Percentiles rank a stretch among this genome's conserved stretches.
Conservation (phyloP, 2,329 filamentous ascomycete species). For the Ophiocordyceps robertsii region DNA sequence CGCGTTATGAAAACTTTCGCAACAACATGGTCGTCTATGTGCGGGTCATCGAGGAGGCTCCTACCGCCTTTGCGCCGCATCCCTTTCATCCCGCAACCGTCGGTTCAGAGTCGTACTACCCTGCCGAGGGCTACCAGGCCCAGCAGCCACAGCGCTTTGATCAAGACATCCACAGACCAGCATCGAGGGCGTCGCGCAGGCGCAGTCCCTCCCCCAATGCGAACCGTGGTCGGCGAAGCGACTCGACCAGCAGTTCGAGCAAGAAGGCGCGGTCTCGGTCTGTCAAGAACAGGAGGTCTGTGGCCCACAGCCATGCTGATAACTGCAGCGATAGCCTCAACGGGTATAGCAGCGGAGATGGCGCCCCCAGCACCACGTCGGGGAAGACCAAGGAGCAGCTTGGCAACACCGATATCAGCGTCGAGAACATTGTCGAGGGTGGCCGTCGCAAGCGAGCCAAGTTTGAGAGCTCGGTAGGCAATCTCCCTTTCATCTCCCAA, state of each 20-base stretch:
- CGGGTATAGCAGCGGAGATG: slow-evolving; percentile 80
- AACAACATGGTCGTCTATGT: slow-evolving; percentile 92
- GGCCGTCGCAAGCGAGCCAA: slow-evolving; percentile 90
- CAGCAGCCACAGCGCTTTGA: slow-evolving; percentile 38
- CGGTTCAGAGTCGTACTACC: slow-evolving; percentile 33
- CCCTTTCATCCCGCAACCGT: slow-evolving; percentile 37
- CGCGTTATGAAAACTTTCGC: slow-evolving; percentile 87
- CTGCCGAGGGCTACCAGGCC: slow-evolving; percentile 34
- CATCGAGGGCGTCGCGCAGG: slow-evolving; percentile 57
- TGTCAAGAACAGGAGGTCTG: slow-evolving; percentile 49
- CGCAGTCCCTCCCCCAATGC: slow-evolving; percentile 66
- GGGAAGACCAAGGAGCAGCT: slow-evolving; percentile 74
- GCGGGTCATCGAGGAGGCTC: slow-evolving; percentile 57
- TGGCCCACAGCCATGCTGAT: slow-evolving; percentile 39
- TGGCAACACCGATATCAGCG: slow-evolving; percentile 90
- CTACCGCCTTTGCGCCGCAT: slow-evolving; percentile 31
- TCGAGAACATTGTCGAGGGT: slow-evolving; percentile 96
- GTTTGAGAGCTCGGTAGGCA: slow-evolving; percentile 87
- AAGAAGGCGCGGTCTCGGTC: slow-evolving; percentile 60
- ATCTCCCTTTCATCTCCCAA: neutral
- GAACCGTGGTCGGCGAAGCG: slow-evolving; percentile 61
- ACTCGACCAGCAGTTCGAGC: slow-evolving; percentile 46
- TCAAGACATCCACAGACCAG: slow-evolving; percentile 51
- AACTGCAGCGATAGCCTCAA: slow-evolving; percentile 50
- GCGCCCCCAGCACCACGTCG: slow-evolving; percentile 56